Percentiles rank a stretch among this genome's conserved stretches.
These are phyloP conservation scores for Darksidea phi DNA, from an alignment of 495 filamentous ascomycete genomes.

Conservation along the genomic window DNA sequence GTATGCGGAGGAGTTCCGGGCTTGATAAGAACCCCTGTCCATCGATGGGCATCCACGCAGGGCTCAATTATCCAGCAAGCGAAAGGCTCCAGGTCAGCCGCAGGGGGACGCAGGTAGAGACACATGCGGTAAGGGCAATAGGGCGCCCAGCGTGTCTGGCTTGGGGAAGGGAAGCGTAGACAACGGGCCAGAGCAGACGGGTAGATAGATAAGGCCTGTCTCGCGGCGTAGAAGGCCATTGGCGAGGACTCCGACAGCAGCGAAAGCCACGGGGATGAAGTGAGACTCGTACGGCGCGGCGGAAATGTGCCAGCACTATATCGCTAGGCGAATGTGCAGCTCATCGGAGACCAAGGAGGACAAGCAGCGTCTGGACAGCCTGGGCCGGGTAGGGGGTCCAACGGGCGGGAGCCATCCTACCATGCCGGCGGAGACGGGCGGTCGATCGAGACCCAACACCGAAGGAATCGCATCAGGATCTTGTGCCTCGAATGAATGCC, in stretches of 20 bases:
- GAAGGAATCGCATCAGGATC: background rate
- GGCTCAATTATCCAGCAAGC: slow-evolving; percentile 22
- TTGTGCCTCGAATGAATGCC: too few relatives aligned
- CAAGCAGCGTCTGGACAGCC: too few relatives aligned
- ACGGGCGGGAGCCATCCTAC: background rate
- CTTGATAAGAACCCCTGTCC: slow-evolving; percentile 27
- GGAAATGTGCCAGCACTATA: too few relatives aligned
- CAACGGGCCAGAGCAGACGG: slow-evolving; percentile 3
- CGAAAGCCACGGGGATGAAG: background rate
- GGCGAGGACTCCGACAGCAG: too few relatives aligned
- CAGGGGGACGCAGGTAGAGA: background rate
- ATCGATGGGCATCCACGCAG: background rate
- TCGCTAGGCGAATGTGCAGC: too few relatives aligned
- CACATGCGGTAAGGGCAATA: slow-evolving; percentile 5
- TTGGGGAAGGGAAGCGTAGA: background rate
- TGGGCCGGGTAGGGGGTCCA: background rate
- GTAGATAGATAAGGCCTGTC: slow-evolving; percentile 16
- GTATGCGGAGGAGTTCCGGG: slow-evolving; percentile 15
- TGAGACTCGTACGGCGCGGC: slow-evolving; percentile 11
- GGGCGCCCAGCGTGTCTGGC: slow-evolving; percentile 2
- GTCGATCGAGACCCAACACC: slow-evolving; percentile 3
- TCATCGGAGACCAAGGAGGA: background rate
- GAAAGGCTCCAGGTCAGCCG: slow-evolving; percentile 16
- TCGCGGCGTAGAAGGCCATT: background rate
- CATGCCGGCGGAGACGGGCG: background rate